Evolutionary conservation across 441 rosid genomes (phyloP).

Genomic region (Gossypium trilobum): DNA sequence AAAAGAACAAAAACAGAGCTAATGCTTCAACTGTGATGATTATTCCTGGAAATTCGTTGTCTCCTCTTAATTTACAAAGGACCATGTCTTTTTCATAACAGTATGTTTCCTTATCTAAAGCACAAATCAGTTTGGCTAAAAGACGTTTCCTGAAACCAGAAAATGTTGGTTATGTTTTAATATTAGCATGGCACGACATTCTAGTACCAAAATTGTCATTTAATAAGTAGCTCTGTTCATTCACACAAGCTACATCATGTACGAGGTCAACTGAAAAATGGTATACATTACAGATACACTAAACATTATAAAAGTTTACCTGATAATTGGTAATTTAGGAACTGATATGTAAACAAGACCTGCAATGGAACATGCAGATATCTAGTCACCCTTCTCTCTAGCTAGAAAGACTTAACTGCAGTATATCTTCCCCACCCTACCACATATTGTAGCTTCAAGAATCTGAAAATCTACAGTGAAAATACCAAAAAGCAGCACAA

Average conservation of each 20-base stretch:
- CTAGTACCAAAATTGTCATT: not conserved
- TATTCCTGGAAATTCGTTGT: too few relatives aligned
- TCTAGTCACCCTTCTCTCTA: not conserved
- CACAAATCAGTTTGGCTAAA: not conserved
- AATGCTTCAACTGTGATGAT: too few relatives aligned
- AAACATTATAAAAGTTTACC: not conserved
- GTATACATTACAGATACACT: not conserved
- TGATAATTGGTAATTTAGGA: not conserved
- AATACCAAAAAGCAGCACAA: not conserved
- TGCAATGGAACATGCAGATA: not conserved
- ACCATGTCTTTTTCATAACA: too few relatives aligned
- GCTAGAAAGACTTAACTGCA: slow-evolving; percentile 3
- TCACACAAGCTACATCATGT: not conserved
- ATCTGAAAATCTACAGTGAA: not conserved
- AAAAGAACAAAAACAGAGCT: too few relatives aligned
- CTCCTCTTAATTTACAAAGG: too few relatives aligned
- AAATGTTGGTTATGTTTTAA: not conserved
- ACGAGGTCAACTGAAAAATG: not conserved
- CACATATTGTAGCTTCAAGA: not conserved
- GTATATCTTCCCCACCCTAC: not conserved
- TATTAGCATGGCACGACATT: not conserved
- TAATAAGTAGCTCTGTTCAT: not conserved
- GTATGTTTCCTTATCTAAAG: not conserved
- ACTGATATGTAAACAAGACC: not conserved
- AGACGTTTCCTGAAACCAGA: not conserved